A percentile compares a stretch with the other conserved stretches of the same genome.
phyloP scores from a whole-genome alignment of 2,329 filamentous ascomycete species.

The Neofusicoccum laricinum region DNA sequence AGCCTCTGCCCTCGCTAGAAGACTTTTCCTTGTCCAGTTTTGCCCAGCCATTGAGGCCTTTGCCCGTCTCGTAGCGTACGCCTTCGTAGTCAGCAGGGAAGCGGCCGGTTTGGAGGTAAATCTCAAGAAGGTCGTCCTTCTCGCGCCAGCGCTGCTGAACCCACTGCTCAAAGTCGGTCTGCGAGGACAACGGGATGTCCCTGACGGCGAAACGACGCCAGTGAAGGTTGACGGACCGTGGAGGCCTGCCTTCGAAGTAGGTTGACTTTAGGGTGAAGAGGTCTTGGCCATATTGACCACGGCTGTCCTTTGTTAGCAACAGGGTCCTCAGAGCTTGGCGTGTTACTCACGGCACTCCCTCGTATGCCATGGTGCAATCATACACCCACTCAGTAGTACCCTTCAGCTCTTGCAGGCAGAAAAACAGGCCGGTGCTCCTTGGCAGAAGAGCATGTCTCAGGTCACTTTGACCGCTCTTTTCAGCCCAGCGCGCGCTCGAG shows the following conservation, averaged over 20 bases:
- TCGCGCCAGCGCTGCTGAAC: conserved; percentile 81
- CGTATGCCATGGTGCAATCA: conserved; percentile 93
- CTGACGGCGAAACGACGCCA: conserved; percentile 82
- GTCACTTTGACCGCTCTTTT: conserved; percentile 69
- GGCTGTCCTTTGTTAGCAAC: conserved; percentile 25
- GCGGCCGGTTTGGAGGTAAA: conserved; percentile 69
- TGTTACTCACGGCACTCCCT: conserved; percentile 77
- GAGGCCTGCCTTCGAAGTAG: conserved; percentile 83
- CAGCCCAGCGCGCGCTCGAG: conserved; percentile 71
- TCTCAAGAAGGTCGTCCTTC: conserved; percentile 83
- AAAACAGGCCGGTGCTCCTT: conserved; percentile 75
- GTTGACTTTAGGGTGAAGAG: conserved; percentile 82
- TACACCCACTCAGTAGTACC: conserved; percentile 78
- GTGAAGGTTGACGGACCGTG: conserved; percentile 93
- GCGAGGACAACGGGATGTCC: conserved; percentile 75
- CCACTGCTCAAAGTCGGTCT: conserved; percentile 76
- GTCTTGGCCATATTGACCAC: conserved; percentile 72
- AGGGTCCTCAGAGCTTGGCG: neutral
- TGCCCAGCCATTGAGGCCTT: neutral
- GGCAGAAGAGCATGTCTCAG: conserved; percentile 71
- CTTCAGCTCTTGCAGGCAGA: conserved; percentile 73
- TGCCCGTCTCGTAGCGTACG: conserved; percentile 2
- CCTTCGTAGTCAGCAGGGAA: conserved; percentile 65
- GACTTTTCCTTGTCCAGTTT: conserved; percentile 5
- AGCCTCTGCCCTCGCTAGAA: conserved; percentile 23